Conservation (phyloP, 257 asterid species). For the Coffea canephora region DNA sequence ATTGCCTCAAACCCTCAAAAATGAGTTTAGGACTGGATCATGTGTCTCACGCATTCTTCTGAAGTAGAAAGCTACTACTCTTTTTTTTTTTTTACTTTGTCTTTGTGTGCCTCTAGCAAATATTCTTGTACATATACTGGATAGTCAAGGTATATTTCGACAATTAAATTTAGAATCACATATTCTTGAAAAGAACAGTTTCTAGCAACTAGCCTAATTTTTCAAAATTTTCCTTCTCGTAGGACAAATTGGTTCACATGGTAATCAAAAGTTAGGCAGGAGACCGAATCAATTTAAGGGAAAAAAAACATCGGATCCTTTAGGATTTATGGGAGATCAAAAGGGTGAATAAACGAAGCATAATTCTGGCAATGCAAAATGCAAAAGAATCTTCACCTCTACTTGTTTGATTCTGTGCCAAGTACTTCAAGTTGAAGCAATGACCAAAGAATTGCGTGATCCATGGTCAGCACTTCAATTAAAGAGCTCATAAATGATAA, state of each 20-base stretch:
- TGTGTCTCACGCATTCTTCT: not conserved
- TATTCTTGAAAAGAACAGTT: not conserved
- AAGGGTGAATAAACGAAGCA: not conserved
- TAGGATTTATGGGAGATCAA: not conserved
- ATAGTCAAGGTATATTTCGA: not conserved
- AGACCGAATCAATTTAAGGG: not conserved
- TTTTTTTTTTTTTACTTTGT: not conserved
- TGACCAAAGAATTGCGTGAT: not conserved
- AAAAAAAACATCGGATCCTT: not conserved
- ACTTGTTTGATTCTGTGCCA: conserved; percentile 1
- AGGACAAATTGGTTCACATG: not conserved
- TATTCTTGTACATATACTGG: not conserved
- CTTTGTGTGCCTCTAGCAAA: not conserved
- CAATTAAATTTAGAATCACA: not conserved
- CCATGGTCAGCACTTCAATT: not conserved
- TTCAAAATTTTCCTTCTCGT: not conserved
- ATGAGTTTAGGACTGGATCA: not conserved
- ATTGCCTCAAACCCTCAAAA: not conserved
- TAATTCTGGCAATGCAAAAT: conserved; percentile 4
- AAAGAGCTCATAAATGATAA: not conserved
- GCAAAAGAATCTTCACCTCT: conserved; percentile 8
- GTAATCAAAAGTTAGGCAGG: not conserved
- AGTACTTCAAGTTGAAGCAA: conserved; percentile 3
- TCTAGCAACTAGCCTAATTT: not conserved
- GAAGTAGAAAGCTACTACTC: not conserved